phyloP scores from a whole-genome alignment of 2,329 filamentous ascomycete species.

The Reticulascus tulasneorum region DNA sequence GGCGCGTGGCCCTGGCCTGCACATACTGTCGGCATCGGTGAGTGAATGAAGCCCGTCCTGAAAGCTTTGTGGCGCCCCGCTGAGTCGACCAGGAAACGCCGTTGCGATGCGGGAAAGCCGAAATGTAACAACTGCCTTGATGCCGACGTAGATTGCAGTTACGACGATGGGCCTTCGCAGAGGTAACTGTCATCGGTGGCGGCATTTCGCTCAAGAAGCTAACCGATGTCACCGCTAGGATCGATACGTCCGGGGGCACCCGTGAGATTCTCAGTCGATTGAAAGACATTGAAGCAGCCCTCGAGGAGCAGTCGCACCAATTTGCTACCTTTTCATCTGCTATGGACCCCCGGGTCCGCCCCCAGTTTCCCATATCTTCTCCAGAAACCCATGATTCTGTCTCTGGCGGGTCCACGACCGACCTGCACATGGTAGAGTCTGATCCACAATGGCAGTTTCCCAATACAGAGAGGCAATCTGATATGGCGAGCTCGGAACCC shows the following conservation, averaged over 20 bases:
- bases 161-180: constrained; percentile 23
- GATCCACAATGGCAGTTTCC: background rate
- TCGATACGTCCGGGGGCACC: constrained; percentile 23
- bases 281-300: constrained; percentile 20
- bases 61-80: too few relatives aligned
- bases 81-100: constrained; percentile 26
- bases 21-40: constrained; percentile 23
- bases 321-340: constrained; percentile 14
- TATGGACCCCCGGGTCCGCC: background rate
- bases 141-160: constrained; percentile 20
- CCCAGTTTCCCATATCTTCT: too few relatives aligned
- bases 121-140: constrained; percentile 21
- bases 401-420: background rate
- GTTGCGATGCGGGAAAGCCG: constrained; percentile 22
- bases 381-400: constrained; percentile 3
- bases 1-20: constrained; percentile 24
- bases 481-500: constrained; percentile 16
- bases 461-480: constrained; percentile 7
- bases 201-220: background rate
- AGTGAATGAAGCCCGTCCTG: background rate
- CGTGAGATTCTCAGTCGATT: constrained; percentile 22
- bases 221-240: constrained; percentile 13
- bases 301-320: constrained; percentile 16
- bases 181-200: too few relatives aligned
- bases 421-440: background rate